Evolutionary conservation across 176 grass and related monocot species (phyloP).

Genomic region (Poa annua): DNA sequence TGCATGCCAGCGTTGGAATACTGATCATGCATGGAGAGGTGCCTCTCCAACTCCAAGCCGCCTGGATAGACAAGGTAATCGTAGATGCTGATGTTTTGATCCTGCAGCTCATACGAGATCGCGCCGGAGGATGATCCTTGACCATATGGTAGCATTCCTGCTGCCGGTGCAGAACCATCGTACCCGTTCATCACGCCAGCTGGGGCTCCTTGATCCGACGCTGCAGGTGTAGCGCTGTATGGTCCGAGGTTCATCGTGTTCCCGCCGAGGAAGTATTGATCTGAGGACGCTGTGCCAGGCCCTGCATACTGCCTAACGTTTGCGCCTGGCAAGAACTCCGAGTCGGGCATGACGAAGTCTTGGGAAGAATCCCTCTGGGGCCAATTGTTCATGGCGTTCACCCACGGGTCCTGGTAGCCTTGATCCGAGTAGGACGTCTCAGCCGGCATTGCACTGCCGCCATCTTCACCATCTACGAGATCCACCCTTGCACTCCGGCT

Average conservation of each 20-base stretch:
- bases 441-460: too few relatives aligned
- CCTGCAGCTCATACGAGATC: neutral
- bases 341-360: neutral
- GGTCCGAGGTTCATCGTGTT: too few relatives aligned
- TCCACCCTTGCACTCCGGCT: too few relatives aligned
- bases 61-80: too few relatives aligned
- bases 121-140: neutral
- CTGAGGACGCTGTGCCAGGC: neutral
- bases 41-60: too few relatives aligned
- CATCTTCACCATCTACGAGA: too few relatives aligned
- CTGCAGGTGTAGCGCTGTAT: too few relatives aligned
- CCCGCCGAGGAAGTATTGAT: neutral
- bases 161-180: neutral
- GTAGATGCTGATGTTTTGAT: neutral
- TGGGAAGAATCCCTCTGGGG: neutral
- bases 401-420: neutral
- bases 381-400: neutral
- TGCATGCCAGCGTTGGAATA: too few relatives aligned
- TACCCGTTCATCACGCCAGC: neutral
- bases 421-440: neutral
- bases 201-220: neutral
- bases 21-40: too few relatives aligned
- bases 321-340: neutral
- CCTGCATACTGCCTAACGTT: neutral
- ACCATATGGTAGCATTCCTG: neutral